phyloP scores from a whole-genome alignment of 1,284 basidiomycete genomes.

The Cutaneotrichosporon sp. region DNA sequence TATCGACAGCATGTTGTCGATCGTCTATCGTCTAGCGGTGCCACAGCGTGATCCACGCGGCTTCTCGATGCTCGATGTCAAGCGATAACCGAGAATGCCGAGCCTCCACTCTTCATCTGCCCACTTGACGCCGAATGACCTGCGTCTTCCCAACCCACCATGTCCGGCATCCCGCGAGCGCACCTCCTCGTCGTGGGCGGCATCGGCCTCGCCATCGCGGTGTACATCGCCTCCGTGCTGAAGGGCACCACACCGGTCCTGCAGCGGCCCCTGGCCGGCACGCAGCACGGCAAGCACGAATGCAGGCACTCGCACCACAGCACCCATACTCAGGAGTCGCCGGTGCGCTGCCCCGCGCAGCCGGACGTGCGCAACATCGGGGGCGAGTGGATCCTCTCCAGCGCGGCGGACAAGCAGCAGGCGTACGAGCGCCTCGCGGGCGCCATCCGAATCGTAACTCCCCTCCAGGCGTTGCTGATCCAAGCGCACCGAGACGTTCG shows the following conservation, averaged over 20 bases:
- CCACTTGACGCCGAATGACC: too few relatives aligned
- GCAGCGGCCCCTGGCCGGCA: neutral
- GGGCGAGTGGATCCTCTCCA: constrained; percentile 6
- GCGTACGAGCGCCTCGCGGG: constrained; percentile 20
- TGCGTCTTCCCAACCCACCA: too few relatives aligned
- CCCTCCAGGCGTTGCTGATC: neutral
- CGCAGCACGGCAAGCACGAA: neutral
- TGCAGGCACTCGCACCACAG: constrained; percentile 12
- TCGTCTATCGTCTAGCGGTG: too few relatives aligned
- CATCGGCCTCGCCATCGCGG: too few relatives aligned
- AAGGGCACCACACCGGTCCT: neutral
- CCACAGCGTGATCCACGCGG: too few relatives aligned
- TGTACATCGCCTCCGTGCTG: too few relatives aligned
- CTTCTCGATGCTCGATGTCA: too few relatives aligned
- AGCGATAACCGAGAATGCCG: too few relatives aligned
- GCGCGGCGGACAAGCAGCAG: constrained; percentile 4
- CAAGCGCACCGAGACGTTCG: constrained; percentile 18
- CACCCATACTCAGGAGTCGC: neutral
- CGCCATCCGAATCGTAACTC: constrained; percentile 19
- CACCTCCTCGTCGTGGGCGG: too few relatives aligned
- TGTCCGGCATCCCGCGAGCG: too few relatives aligned
- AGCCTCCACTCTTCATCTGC: too few relatives aligned
- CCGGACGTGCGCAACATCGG: constrained; percentile 12
- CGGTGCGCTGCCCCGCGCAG: constrained; percentile 19
- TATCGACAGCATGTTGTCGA: too few relatives aligned